These are phyloP conservation scores for Leccinum longicurvipes DNA, from an alignment of 768 basidiomycete species.

Conservation along the genomic window DNA sequence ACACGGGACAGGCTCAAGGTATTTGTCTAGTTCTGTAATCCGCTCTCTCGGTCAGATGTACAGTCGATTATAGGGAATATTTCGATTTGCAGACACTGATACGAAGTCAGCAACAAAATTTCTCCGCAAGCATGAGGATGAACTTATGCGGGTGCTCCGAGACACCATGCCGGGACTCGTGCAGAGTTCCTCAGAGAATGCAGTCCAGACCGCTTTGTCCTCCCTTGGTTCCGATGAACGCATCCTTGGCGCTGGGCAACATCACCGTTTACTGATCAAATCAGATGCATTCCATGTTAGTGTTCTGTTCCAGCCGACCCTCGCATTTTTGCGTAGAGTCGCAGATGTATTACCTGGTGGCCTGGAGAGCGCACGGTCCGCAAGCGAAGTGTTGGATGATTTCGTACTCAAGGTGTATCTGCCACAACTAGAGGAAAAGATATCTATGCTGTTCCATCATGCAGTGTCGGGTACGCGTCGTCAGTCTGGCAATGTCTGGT, in stretches of 20 bases:
- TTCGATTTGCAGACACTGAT: constrained; percentile 92
- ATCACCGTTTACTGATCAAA: constrained; percentile 80
- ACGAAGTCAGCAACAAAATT: constrained; percentile 61
- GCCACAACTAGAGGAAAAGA: constrained; percentile 94
- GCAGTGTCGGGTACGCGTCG: constrained; percentile 63
- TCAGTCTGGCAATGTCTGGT: not conserved
- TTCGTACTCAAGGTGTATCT: constrained; percentile 92
- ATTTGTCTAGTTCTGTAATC: not conserved
- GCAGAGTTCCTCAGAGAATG: constrained; percentile 59
- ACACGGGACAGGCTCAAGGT: constrained; percentile 81
- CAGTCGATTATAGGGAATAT: constrained; percentile 57
- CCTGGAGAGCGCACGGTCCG: constrained; percentile 58
- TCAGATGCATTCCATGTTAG: constrained; percentile 95
- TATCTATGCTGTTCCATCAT: constrained; percentile 80
- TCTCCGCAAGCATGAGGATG: constrained; percentile 78
- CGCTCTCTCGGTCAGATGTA: not conserved
- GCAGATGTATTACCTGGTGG: constrained; percentile 71
- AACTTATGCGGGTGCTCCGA: constrained; percentile 76
- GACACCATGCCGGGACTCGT: constrained; percentile 95
- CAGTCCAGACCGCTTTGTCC: constrained; percentile 56
- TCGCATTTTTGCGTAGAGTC: constrained; percentile 76
- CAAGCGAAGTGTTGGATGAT: constrained; percentile 78
- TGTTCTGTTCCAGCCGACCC: constrained; percentile 90
- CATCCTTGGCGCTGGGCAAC: constrained; percentile 65
- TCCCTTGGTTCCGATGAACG: constrained; percentile 71